Conservation (phyloP, 352 stramenopile species). For the Pythium coloratum region DNA sequence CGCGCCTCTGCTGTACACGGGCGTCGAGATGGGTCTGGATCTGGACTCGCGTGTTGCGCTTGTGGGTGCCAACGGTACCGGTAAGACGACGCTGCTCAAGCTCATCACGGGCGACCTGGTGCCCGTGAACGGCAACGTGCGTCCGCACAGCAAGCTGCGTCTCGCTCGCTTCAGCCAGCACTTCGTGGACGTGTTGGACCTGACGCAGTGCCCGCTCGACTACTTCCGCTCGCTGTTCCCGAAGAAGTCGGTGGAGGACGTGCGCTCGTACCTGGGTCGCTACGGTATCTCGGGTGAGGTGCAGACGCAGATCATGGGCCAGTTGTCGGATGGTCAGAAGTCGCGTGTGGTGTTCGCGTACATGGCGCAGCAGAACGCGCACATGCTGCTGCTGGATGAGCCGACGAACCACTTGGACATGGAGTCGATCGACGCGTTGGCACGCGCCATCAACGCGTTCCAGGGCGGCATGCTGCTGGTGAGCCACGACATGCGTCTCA, state of each 20-base stretch:
- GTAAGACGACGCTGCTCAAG: constrained; percentile 98
- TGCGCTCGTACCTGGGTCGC: constrained; percentile 94
- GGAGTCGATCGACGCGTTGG: constrained; percentile 97
- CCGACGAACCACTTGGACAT: constrained; percentile 92
- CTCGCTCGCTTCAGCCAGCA: constrained; percentile 98
- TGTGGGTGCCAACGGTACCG: constrained; percentile 96
- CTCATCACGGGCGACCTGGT: constrained; percentile 96
- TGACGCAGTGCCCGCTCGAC: constrained; percentile 94
- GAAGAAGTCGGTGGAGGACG: constrained; percentile 93
- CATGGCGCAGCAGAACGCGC: constrained; percentile 96
- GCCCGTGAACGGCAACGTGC: constrained; percentile 93
- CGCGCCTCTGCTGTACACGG: constrained; percentile 90
- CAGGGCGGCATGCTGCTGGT: constrained; percentile 97
- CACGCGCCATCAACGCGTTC: constrained; percentile 98
- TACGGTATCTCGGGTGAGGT: constrained; percentile 96
- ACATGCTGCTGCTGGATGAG: constrained; percentile 94
- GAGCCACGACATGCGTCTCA: constrained; percentile 98
- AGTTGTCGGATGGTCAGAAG: constrained; percentile 97
- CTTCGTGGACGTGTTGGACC: constrained; percentile 98
- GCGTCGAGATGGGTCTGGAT: constrained; percentile 96
- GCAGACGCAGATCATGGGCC: constrained; percentile 96
- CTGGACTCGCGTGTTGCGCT: constrained; percentile 96
- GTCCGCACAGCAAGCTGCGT: constrained; percentile 95
- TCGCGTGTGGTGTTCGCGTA: constrained; percentile 97
- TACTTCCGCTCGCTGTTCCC: constrained; percentile 96